Percentiles rank a stretch among this genome's conserved stretches.
Evolutionary conservation across 345 rosid genomes (phyloP).

Genomic region (Eucalyptus tenuipes): DNA sequence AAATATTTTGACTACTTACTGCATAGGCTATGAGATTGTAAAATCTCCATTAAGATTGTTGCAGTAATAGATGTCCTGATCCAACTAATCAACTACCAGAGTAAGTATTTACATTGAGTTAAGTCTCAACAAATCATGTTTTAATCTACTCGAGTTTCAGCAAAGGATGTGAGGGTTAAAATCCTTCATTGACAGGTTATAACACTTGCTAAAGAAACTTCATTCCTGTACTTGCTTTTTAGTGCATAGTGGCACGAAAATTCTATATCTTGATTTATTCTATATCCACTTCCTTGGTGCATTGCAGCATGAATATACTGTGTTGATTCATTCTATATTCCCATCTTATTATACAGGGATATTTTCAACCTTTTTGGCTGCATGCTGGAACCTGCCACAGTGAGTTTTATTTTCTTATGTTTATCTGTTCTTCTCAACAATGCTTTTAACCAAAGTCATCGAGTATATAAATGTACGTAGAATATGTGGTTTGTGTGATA

Average conservation of each 20-base stretch:
- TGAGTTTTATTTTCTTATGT: constrained; percentile 11
- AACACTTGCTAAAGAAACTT: not conserved
- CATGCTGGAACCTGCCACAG: constrained; percentile 78
- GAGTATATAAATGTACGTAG: not conserved
- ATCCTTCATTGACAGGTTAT: not conserved
- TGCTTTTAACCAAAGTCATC: not conserved
- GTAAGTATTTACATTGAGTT: not conserved
- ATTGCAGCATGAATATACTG: not conserved
- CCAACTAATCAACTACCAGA: not conserved
- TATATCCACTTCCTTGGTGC: not conserved
- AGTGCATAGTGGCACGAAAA: not conserved
- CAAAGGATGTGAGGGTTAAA: not conserved
- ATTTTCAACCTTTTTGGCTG: constrained; percentile 73
- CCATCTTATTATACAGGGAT: constrained; percentile 35
- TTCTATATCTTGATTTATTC: not conserved
- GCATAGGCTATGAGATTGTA: not conserved
- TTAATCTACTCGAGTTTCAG: not conserved
- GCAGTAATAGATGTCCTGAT: not conserved
- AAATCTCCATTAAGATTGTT: not conserved
- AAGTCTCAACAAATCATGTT: not conserved
- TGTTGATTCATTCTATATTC: not conserved
- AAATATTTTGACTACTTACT: not conserved
- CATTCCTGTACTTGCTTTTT: not conserved
- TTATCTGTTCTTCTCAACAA: not conserved
- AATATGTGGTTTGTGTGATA: not conserved